Conservation (phyloP, 148 eudicot species). For the Hydrangea macrophylla region DNA sequence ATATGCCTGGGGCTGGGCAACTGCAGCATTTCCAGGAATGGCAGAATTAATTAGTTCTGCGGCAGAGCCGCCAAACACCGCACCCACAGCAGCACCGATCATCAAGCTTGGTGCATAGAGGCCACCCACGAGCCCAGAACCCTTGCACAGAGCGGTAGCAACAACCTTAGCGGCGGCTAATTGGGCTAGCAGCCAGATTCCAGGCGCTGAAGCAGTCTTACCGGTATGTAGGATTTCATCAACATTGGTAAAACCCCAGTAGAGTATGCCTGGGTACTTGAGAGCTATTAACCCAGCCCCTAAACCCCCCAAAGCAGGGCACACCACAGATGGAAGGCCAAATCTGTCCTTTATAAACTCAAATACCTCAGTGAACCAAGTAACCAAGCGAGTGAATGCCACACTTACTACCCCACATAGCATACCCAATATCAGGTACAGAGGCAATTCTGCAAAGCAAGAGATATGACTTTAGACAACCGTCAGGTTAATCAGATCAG, state of each 20-base stretch:
- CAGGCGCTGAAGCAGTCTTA: constrained; percentile 88
- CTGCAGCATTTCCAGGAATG: constrained; percentile 80
- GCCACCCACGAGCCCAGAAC: constrained; percentile 97
- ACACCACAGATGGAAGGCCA: constrained; percentile 73
- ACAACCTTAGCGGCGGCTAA: constrained; percentile 93
- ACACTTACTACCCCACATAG: constrained; percentile 94
- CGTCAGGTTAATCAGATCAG: too few species aligned
- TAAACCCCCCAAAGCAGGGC: constrained; percentile 91
- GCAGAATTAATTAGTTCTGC: constrained; percentile 75
- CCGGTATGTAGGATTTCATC: constrained; percentile 96
- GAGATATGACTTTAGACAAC: constrained; percentile 13
- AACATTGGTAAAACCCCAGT: constrained; percentile 97
- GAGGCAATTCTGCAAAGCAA: constrained; percentile 73
- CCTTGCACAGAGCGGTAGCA: constrained; percentile 89
- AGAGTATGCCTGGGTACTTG: constrained; percentile 83
- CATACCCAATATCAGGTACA: constrained; percentile 93
- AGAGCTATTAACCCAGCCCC: constrained; percentile 97
- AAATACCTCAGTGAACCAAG: constrained; percentile 65
- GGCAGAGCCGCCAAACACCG: constrained; percentile 92
- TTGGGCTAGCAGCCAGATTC: constrained; percentile 89
- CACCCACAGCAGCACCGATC: constrained; percentile 99
- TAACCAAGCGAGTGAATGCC: constrained; percentile 68
- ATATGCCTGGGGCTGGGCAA: constrained; percentile 98
- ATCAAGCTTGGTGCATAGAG: constrained; percentile 95
- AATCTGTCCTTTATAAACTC: constrained; percentile 71